Percentiles rank a stretch among this genome's conserved stretches.
Conservation (phyloP, 768 basidiomycete genomes). For the Calocybe gangraenosa region DNA sequence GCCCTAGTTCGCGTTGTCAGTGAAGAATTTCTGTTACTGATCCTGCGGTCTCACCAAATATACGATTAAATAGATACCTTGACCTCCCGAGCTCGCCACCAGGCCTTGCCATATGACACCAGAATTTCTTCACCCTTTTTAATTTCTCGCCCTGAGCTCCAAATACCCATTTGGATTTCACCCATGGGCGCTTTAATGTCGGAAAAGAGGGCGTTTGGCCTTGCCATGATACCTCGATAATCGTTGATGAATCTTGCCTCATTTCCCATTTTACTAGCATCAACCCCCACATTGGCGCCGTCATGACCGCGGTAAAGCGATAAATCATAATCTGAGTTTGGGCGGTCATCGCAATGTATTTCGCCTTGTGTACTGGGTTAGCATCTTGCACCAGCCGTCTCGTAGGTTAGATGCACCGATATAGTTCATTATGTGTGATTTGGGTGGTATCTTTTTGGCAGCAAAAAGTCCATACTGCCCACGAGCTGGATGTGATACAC, state of each 20-base stretch:
- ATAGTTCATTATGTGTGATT: constrained; percentile 74
- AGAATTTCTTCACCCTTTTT: constrained; percentile 81
- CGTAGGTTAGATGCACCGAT: constrained; percentile 30
- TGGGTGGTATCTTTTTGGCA: constrained; percentile 59
- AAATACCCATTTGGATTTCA: constrained; percentile 75
- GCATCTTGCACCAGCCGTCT: background rate
- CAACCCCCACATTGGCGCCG: constrained; percentile 67
- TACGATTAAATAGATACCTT: background rate
- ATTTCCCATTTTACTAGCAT: constrained; percentile 75
- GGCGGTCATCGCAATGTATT: constrained; percentile 74
- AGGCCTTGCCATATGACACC: constrained; percentile 85
- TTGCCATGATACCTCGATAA: constrained; percentile 70
- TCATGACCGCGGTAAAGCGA: constrained; percentile 62
- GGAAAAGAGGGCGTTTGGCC: constrained; percentile 68
- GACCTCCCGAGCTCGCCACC: constrained; percentile 59
- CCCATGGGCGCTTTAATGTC: constrained; percentile 51
- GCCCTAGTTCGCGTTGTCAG: too few species aligned
- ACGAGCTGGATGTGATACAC: constrained; percentile 62
- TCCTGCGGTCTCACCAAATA: too few species aligned
- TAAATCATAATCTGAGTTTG: constrained; percentile 82
- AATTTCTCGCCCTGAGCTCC: constrained; percentile 56
- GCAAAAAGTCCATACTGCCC: constrained; percentile 85
- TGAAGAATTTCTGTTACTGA: too few species aligned
- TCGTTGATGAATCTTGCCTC: constrained; percentile 90
- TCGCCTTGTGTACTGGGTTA: constrained; percentile 45